Percentiles rank a stretch among this genome's conserved stretches.
Evolutionary conservation across 2,329 filamentous ascomycete species (phyloP).

Genomic region (Raffaelea albimanens): DNA sequence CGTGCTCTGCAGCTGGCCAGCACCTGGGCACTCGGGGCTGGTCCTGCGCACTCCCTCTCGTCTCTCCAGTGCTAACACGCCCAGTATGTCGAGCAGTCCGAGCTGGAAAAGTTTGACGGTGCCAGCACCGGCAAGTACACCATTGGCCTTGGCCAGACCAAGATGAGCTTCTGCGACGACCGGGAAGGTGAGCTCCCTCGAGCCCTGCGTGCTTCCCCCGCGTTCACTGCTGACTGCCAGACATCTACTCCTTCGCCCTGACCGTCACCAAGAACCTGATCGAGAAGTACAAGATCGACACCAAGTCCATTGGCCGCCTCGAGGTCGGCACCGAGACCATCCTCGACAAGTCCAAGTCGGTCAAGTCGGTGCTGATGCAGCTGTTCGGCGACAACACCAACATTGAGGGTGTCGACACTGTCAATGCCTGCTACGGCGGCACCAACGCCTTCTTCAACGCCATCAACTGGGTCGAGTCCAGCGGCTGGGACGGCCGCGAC

Average conservation of each 20-base stretch:
- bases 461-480: slow-evolving; percentile 80
- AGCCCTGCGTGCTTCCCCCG: slow-evolving; percentile 5
- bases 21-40: too few species aligned
- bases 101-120: slow-evolving; percentile 81
- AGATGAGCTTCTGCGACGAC: slow-evolving; percentile 89
- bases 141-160: slow-evolving; percentile 82
- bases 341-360: slow-evolving; percentile 83
- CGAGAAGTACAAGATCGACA: slow-evolving; percentile 74
- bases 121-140: slow-evolving; percentile 78
- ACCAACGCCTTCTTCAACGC: slow-evolving; percentile 79
- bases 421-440: slow-evolving; percentile 81
- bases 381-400: slow-evolving; percentile 77
- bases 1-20: too few species aligned
- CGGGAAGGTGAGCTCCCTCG: slow-evolving; percentile 56
- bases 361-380: slow-evolving; percentile 84
- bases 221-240: slow-evolving; percentile 28
- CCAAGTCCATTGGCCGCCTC: slow-evolving; percentile 66
- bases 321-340: slow-evolving; percentile 82
- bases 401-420: slow-evolving; percentile 72
- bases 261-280: slow-evolving; percentile 70
- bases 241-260: slow-evolving; percentile 80
- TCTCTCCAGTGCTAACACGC: background rate
- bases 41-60: too few species aligned
- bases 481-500: slow-evolving; percentile 75
- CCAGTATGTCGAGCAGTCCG: slow-evolving; percentile 74